Conservation (phyloP, 2,329 filamentous ascomycete species). For the Xylaria hypoxylon region DNA sequence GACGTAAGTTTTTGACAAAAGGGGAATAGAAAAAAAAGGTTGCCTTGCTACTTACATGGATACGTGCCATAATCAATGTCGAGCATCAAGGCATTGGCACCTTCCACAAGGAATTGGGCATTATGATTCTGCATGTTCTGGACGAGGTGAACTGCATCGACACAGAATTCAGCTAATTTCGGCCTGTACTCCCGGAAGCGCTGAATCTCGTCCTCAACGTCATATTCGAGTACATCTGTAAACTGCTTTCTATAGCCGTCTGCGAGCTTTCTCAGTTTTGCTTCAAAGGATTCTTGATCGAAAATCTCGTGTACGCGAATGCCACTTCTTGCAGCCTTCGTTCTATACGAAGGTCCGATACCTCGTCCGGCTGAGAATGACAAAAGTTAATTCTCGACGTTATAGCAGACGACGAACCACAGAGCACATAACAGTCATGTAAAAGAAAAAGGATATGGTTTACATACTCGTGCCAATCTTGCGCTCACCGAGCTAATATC, state of each 20-base stretch:
- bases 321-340: conserved; percentile 73
- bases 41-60: conserved; percentile 7
- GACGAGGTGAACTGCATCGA: conserved; percentile 72
- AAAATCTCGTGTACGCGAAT: conserved; percentile 76
- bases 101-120: conserved; percentile 70
- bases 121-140: conserved; percentile 63
- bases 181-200: conserved; percentile 61
- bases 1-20: no score
- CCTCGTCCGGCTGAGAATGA: conserved; percentile 43
- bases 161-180: conserved; percentile 68
- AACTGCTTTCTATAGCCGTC: conserved; percentile 68
- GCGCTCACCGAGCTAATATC: conserved; percentile 12
- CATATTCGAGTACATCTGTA: conserved; percentile 70
- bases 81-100: conserved; percentile 69
- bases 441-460: background rate
- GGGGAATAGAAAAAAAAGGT: background rate
- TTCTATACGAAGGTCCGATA: conserved; percentile 59
- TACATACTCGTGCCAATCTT: conserved; percentile 22
- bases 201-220: conserved; percentile 76
- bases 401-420: background rate
- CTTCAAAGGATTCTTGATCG: conserved; percentile 72
- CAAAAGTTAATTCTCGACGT: background rate
- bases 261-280: conserved; percentile 71
- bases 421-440: background rate
- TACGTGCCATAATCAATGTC: conserved; percentile 63